Evolutionary conservation across 768 basidiomycete genomes (phyloP).

Genomic region (Boletus reticuloceps): DNA sequence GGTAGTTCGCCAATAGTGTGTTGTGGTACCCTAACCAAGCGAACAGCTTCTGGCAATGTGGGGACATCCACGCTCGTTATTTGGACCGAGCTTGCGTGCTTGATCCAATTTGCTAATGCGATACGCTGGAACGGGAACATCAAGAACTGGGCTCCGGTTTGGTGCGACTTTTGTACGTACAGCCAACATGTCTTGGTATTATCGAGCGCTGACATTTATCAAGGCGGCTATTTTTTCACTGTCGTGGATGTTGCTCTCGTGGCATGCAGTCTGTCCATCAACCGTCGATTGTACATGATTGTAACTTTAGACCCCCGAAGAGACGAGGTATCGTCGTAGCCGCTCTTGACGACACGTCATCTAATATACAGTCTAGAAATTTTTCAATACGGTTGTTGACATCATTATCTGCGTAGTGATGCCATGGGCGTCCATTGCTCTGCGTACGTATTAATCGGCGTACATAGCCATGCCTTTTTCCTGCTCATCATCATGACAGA

Average conservation of each 20-base stretch:
- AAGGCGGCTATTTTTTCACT: constrained; percentile 32
- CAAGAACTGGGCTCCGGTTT: constrained; percentile 36
- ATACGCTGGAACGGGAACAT: constrained; percentile 37
- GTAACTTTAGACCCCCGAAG: constrained; percentile 21
- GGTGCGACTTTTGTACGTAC: constrained; percentile 56
- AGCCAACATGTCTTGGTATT: not conserved
- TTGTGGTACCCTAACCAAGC: not conserved
- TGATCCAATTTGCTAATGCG: constrained; percentile 34
- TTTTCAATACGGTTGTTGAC: constrained; percentile 25
- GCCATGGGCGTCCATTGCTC: constrained; percentile 31
- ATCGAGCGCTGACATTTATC: not conserved
- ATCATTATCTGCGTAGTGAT: constrained; percentile 30
- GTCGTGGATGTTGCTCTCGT: constrained; percentile 37
- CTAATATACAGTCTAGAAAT: constrained; percentile 19
- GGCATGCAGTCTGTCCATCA: constrained; percentile 44
- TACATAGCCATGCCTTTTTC: not conserved
- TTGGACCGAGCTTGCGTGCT: constrained; percentile 29
- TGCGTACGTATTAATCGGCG: constrained; percentile 22
- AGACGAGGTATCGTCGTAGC: constrained; percentile 5
- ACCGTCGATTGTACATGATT: constrained; percentile 48
- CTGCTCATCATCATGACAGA: constrained; percentile 25
- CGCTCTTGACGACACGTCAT: not conserved
- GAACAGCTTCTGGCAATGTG: constrained; percentile 24
- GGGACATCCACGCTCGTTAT: constrained; percentile 34
- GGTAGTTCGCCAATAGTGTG: not conserved